Percentiles rank a stretch among this genome's conserved stretches.
phyloP scores from a whole-genome alignment of 306 rosid species.

The Cucurbita pepo region DNA sequence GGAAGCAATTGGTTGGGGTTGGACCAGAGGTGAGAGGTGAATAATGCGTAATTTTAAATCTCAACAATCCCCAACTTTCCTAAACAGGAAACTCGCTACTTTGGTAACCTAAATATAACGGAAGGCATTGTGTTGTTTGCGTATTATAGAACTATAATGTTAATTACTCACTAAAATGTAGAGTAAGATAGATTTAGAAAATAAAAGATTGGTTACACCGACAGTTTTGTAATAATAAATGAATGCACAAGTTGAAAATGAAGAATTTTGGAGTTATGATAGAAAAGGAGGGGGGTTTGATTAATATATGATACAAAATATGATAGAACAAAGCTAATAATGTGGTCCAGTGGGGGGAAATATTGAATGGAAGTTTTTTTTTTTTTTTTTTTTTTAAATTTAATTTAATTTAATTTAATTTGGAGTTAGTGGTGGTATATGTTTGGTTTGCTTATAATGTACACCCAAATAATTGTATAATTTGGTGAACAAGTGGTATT shows the following conservation, averaged over 20 bases:
- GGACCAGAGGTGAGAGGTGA: background rate
- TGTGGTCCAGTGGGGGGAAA: background rate
- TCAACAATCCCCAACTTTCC: conserved; percentile 2
- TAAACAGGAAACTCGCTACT: background rate
- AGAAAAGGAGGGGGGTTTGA: background rate
- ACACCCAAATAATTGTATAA: background rate
- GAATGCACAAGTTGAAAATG: too few species aligned
- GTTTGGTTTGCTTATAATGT: background rate
- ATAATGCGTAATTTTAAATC: background rate
- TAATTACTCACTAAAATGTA: too few species aligned
- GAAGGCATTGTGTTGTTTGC: background rate
- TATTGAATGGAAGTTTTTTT: background rate
- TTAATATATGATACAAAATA: background rate
- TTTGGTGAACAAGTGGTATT: background rate
- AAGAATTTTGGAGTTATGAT: too few species aligned
- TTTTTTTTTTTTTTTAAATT: too few species aligned
- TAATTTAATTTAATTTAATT: background rate
- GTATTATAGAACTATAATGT: background rate
- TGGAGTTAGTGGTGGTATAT: background rate
- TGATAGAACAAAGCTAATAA: background rate
- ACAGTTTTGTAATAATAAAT: too few species aligned
- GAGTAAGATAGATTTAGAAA: too few species aligned
- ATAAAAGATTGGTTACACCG: too few species aligned
- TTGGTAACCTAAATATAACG: background rate
- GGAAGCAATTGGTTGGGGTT: conserved; percentile 1